A percentile compares a stretch with the other conserved stretches of the same genome.
phyloP scores from a whole-genome alignment of 805 yeast species.

The Kluyveromyces siamensis region DNA sequence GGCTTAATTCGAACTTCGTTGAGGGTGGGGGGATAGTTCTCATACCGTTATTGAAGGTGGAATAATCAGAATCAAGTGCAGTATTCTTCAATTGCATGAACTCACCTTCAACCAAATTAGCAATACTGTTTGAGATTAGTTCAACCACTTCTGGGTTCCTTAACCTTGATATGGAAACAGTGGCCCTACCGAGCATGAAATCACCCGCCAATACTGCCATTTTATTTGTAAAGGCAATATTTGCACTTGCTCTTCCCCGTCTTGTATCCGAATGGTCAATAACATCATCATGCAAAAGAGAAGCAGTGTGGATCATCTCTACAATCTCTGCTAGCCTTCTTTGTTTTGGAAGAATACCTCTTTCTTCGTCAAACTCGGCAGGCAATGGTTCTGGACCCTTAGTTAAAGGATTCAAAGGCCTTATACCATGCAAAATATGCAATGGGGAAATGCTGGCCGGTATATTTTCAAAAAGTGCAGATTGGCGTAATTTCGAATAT shows the following conservation, averaged over 20 bases:
- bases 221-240: slow-evolving; percentile 88
- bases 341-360: slow-evolving; percentile 89
- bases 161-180: slow-evolving; percentile 87
- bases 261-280: slow-evolving; percentile 84
- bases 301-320: slow-evolving; percentile 97
- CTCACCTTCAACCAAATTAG: slow-evolving; percentile 96
- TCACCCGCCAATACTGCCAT: slow-evolving; percentile 98
- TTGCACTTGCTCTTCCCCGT: slow-evolving; percentile 86
- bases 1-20: slow-evolving; percentile 51
- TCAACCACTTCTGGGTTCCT: slow-evolving; percentile 97
- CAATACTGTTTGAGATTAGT: slow-evolving; percentile 89
- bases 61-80: slow-evolving; percentile 45
- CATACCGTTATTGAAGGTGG: slow-evolving; percentile 24
- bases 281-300: slow-evolving; percentile 92
- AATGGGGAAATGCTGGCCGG: slow-evolving; percentile 57
- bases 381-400: slow-evolving; percentile 71
- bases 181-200: slow-evolving; percentile 88
- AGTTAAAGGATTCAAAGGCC: slow-evolving; percentile 84
- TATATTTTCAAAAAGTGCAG: slow-evolving; percentile 51
- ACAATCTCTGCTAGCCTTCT: slow-evolving; percentile 93
- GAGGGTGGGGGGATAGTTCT: slow-evolving; percentile 43
- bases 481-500: slow-evolving; percentile 48
- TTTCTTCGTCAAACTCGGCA: slow-evolving; percentile 38
- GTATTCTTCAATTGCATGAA: slow-evolving; percentile 97
- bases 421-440: slow-evolving; percentile 77